These are phyloP conservation scores for Aristolochia californica DNA, from an alignment of 164 flowering plant genomes.

Conservation along the genomic window DNA sequence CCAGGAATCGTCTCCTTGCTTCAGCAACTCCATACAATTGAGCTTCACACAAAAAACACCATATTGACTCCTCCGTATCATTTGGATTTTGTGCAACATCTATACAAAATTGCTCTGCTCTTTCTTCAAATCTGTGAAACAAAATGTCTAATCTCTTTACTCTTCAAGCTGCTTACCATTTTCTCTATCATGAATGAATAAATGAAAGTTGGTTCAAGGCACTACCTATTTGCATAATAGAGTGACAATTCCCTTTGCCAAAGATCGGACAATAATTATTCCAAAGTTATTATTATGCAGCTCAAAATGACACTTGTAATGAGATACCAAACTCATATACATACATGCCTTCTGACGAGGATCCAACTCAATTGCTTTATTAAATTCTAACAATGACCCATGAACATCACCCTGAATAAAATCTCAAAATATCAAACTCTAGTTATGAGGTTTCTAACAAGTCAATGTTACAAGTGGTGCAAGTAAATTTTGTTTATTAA, in stretches of 20 bases:
- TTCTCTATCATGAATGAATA: no score
- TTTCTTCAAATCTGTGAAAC: constrained; percentile 70
- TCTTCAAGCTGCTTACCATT: background rate
- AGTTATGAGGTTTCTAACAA: background rate
- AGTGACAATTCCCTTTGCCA: constrained; percentile 95
- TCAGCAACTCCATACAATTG: constrained; percentile 66
- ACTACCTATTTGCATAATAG: constrained; percentile 85
- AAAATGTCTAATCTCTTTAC: no score
- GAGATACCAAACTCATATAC: constrained; percentile 9
- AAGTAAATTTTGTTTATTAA: no score
- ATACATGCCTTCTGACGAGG: constrained; percentile 91
- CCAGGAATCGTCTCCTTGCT: constrained; percentile 65
- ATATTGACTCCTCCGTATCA: constrained; percentile 95
- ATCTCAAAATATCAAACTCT: no score
- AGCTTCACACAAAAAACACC: constrained; percentile 97
- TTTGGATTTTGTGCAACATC: constrained; percentile 95
- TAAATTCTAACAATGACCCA: constrained; percentile 72
- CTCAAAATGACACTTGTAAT: background rate
- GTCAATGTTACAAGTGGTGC: no score
- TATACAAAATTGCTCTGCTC: constrained; percentile 86
- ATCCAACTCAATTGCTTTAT: constrained; percentile 76
- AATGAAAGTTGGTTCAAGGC: no score
- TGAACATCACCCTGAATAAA: constrained; percentile 63
- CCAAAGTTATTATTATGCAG: background rate
- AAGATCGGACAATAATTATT: constrained; percentile 42